Evolutionary conservation across 2,329 filamentous ascomycete genomes (phyloP).

Genomic region (Botryotinia convoluta): DNA sequence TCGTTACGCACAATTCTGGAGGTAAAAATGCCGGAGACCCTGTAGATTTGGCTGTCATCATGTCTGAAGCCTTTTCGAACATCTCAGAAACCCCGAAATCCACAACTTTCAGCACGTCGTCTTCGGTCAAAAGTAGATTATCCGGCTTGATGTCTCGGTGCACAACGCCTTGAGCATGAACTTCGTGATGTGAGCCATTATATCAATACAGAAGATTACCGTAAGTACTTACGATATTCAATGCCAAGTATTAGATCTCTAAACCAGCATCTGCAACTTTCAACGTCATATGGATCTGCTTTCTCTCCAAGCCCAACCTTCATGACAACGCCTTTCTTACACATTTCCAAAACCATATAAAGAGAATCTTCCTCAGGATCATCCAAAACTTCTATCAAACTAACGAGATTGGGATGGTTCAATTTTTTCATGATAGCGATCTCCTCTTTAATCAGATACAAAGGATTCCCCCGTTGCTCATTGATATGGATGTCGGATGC

Average conservation of each 20-base stretch:
- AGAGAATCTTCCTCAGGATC: constrained; percentile 93
- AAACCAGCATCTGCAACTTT: constrained; percentile 87
- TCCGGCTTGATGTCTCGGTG: constrained; percentile 98
- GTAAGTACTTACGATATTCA: constrained; percentile 69
- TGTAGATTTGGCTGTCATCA: constrained; percentile 90
- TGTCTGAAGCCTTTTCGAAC: constrained; percentile 83
- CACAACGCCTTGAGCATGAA: constrained; percentile 91
- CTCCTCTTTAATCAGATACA: constrained; percentile 90
- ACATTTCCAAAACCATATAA: constrained; percentile 99
- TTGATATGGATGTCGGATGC: constrained; percentile 50
- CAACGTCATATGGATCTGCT: constrained; percentile 77
- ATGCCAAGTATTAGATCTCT: constrained; percentile 92
- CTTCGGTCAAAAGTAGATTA: constrained; percentile 84
- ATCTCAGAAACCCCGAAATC: constrained; percentile 99
- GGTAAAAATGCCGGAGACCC: constrained; percentile 94
- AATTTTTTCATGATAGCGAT: constrained; percentile 99
- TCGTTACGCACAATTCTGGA: constrained; percentile 84
- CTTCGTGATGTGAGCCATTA: constrained; percentile 43
- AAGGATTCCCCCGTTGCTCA: constrained; percentile 64
- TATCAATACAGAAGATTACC: not conserved
- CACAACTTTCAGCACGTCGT: constrained; percentile 93
- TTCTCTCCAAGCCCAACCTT: constrained; percentile 84
- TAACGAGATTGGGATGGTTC: constrained; percentile 90
- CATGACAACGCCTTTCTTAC: constrained; percentile 97
- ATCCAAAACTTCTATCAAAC: constrained; percentile 89